phyloP scores from a whole-genome alignment of 1,284 basidiomycete species.

The Phylloboletellus chloephorus region DNA sequence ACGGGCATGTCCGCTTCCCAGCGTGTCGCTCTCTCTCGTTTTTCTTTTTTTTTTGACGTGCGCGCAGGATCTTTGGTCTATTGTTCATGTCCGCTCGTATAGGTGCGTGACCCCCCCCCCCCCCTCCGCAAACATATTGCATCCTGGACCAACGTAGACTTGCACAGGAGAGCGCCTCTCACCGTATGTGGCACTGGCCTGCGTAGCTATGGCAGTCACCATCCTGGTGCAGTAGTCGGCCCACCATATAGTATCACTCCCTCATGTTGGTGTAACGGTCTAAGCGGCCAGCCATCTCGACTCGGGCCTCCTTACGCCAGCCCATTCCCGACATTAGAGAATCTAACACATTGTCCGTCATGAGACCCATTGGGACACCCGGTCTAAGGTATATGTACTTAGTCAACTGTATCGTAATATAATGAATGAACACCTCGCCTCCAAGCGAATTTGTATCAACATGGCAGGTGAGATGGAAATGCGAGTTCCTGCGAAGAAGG shows the following conservation, averaged over 20 bases:
- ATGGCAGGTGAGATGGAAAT: too few species aligned
- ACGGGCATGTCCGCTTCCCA: conserved; percentile 61
- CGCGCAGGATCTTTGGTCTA: conserved; percentile 74
- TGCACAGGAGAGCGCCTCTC: conserved; percentile 70
- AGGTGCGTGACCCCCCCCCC: conserved; percentile 45
- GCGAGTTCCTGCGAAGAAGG: not conserved
- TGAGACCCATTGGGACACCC: too few species aligned
- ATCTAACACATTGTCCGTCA: too few species aligned
- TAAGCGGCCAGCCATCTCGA: too few species aligned
- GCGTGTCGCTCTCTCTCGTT: not conserved
- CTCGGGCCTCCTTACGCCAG: too few species aligned
- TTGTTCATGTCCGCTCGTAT: conserved; percentile 93
- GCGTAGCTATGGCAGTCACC: conserved; percentile 73
- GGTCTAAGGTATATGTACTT: too few species aligned
- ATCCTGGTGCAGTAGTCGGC: conserved; percentile 42
- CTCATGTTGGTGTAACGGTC: too few species aligned
- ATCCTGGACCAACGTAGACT: not conserved
- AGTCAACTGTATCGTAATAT: too few species aligned
- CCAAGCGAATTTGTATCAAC: not conserved
- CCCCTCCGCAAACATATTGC: not conserved
- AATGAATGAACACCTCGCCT: too few species aligned
- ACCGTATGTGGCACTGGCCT: conserved; percentile 78
- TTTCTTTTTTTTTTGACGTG: not conserved
- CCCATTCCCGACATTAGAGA: too few species aligned
- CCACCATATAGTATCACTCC: conserved; percentile 7